phyloP scores from a whole-genome alignment of 2,329 filamentous ascomycete genomes.

The Chlorencoelia australis region DNA sequence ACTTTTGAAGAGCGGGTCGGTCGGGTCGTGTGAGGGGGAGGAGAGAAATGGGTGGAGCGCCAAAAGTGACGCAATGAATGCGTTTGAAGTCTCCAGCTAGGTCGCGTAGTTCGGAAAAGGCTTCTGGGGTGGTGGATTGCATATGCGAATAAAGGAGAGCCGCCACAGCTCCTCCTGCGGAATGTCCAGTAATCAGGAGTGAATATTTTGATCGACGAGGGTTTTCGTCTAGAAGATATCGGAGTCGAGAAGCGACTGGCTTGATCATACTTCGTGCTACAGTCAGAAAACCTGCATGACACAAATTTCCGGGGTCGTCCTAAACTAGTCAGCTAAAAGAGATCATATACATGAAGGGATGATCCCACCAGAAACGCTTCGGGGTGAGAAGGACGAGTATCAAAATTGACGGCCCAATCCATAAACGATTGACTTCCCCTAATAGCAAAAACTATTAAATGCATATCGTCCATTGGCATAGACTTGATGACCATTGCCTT shows the following conservation, averaged over 20 bases:
- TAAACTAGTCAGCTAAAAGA: slow-evolving; percentile 11
- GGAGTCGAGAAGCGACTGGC: slow-evolving; percentile 61
- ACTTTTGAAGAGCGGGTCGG: slow-evolving; percentile 44
- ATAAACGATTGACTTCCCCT: slow-evolving; percentile 70
- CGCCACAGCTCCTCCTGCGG: slow-evolving; percentile 76
- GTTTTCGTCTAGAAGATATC: slow-evolving; percentile 61
- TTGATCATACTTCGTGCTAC: slow-evolving; percentile 66
- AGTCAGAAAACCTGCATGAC: slow-evolving; percentile 70
- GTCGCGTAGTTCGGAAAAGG: slow-evolving; percentile 57
- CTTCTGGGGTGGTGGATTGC: slow-evolving; percentile 45
- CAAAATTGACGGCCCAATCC: slow-evolving; percentile 81
- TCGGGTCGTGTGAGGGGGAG: slow-evolving; percentile 55
- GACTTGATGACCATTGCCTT: slow-evolving; percentile 83
- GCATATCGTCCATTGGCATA: slow-evolving; percentile 65
- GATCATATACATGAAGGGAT: neutral
- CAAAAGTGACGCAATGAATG: slow-evolving; percentile 78
- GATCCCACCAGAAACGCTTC: slow-evolving; percentile 49
- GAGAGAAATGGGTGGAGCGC: slow-evolving; percentile 68
- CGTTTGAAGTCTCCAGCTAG: slow-evolving; percentile 65
- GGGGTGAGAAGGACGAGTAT: slow-evolving; percentile 56
- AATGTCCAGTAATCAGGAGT: slow-evolving; percentile 77
- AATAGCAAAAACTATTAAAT: slow-evolving; percentile 75
- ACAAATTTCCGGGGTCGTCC: slow-evolving; percentile 67
- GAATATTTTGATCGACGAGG: slow-evolving; percentile 55
- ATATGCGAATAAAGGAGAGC: slow-evolving; percentile 75